Base-by-base conservation (phyloP, 352 stramenopile genomes). In the Pythium graminicola region DNA sequence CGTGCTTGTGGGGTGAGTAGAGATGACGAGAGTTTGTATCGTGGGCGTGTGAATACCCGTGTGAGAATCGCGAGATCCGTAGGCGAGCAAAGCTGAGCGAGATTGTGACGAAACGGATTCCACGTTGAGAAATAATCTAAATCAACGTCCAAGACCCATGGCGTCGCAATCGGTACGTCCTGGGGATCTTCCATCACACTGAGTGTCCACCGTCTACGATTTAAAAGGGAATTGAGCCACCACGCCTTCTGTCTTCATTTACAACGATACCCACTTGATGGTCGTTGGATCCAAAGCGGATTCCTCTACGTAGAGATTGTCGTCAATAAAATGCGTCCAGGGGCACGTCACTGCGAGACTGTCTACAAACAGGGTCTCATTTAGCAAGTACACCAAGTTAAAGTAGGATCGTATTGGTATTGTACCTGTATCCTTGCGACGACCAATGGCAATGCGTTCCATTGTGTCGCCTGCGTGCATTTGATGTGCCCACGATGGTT, bases 81-180 rank as follows among this genome's bases (percentile, higher is more conserved):
- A 26, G 36, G 43, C 1, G 58, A 23, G 22, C 26, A 56, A 6
- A 36, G 8, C 52, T 20, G 8, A 38, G 81, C 73, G 10, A 88
- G 71, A 39, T 81, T 73, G 77, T 70, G 73, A 10, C 67, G 73
- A 42, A 95, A 95, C 6, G 85, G 85, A 31, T 92, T 86, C 75
- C 81, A 86, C 4, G 83, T 93, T 16, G 82, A 92, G 57, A 94
- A 95, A 57, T 91, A 95, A 65, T 95, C 85, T n/a, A 95, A 55
- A 58, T 92, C 88, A 24, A 95, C 81, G 51, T 95, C 85, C 0
- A 95, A 52, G 6, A 95, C 41, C 43, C 69, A 93, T 13, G 55
- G 57, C 41, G 39, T 16, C 3, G 46, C 19, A 4, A 36, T 23
- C 0, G 20, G 11, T 1, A 28, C 24, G 0, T 39, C 13, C 3